phyloP scores from a whole-genome alignment of 2,329 filamentous ascomycete genomes.

The Trichophyton rubrum region DNA sequence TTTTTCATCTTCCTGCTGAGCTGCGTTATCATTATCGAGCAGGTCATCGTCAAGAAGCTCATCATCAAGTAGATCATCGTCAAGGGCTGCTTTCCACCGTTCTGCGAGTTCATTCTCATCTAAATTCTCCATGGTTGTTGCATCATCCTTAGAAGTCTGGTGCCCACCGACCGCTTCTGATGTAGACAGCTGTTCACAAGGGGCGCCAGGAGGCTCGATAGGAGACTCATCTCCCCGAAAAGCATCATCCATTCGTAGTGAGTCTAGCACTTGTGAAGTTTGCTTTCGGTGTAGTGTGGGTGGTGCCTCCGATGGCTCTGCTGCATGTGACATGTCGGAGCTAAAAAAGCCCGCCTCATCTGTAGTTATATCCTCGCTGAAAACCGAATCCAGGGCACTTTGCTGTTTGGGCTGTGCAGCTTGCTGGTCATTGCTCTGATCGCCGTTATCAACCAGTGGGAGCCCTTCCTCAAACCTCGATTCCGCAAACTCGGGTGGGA shows the following conservation, averaged over 20 bases:
- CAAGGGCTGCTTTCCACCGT: conserved; percentile 73
- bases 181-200: background rate
- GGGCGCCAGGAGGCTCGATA: background rate
- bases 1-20: background rate
- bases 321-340: conserved; percentile 12
- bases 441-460: conserved; percentile 42
- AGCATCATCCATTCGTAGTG: conserved; percentile 27
- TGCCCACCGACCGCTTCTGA: background rate
- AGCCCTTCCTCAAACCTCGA: conserved; percentile 58
- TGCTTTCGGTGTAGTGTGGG: conserved; percentile 52
- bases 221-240: conserved; percentile 14
- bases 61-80: conserved; percentile 58
- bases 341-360: conserved; percentile 29
- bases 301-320: conserved; percentile 10
- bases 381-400: conserved; percentile 22
- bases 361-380: conserved; percentile 26
- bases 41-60: conserved; percentile 51
- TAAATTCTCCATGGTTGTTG: background rate
- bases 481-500: conserved; percentile 32
- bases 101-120: conserved; percentile 56
- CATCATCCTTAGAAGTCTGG: background rate
- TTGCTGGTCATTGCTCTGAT: conserved; percentile 13
- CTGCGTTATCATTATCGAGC: conserved; percentile 31
- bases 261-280: conserved; percentile 52
- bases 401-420: conserved; percentile 19